Evolutionary conservation across 2,329 filamentous ascomycete species (phyloP).

Genomic region (Eurotiales sp.): DNA sequence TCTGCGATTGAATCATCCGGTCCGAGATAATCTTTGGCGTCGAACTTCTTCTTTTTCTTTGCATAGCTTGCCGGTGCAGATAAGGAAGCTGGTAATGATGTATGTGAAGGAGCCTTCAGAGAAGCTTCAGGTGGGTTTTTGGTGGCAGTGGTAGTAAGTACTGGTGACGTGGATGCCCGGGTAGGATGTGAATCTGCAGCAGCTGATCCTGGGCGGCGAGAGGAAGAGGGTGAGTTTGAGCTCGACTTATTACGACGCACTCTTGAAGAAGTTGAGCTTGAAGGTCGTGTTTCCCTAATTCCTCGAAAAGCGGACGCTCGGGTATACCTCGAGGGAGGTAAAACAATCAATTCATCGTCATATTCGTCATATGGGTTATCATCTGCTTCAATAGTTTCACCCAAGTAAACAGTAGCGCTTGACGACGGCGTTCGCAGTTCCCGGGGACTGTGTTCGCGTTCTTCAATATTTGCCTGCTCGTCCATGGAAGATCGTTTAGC

Average conservation of each 20-base stretch:
- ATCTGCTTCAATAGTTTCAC: slow-evolving; percentile 10
- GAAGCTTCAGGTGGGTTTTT: not conserved
- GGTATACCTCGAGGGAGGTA: slow-evolving; percentile 11
- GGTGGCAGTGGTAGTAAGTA: not conserved
- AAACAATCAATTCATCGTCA: slow-evolving; percentile 2
- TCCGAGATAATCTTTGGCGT: slow-evolving; percentile 30
- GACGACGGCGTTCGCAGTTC: not conserved
- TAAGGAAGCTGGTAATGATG: not conserved
- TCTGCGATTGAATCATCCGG: slow-evolving; percentile 64
- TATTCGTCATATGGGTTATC: slow-evolving; percentile 8
- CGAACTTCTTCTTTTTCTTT: slow-evolving; percentile 17
- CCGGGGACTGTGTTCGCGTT: no score
- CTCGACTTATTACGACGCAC: slow-evolving; percentile 9
- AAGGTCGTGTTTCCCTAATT: slow-evolving; percentile 2
- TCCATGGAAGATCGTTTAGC: slow-evolving; percentile 1
- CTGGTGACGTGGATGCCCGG: slow-evolving; percentile 9
- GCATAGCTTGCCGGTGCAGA: not conserved
- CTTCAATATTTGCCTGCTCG: not conserved
- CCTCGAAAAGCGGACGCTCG: slow-evolving; percentile 6
- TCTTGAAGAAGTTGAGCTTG: not conserved
- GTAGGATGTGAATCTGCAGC: not conserved
- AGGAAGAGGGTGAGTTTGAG: slow-evolving; percentile 8
- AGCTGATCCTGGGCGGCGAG: slow-evolving; percentile 7
- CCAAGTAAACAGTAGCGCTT: not conserved
- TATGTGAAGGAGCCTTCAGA: not conserved